Evolutionary conservation across 352 stramenopile species (phyloP), one percentile per base, ranked within the genome.

Genomic region (Phytophthora podocarpi): DNA sequence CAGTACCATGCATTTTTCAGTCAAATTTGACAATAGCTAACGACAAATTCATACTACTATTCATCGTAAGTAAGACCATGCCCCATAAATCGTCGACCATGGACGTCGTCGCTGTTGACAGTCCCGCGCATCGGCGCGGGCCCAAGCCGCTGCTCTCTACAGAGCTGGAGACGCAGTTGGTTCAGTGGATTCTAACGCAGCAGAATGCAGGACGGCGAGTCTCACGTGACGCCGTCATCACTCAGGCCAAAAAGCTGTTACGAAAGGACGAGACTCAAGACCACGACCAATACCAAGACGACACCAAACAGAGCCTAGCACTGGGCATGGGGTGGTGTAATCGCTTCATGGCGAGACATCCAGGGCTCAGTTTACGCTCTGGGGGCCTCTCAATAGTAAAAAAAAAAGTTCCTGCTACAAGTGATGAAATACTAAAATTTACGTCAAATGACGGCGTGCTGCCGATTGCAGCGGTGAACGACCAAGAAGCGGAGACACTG

Each of bases 261-360:
- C 56, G 36, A 18, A 31, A 58, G 15, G 11, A 53, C 15, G 12
- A 45, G 16, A 51, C 18, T 13, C 11, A 30, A 9, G 11, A 36
- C n/a, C 39, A 49, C 8, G 18, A 39, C 40, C 21, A 45, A 24
- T 20, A n/a, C n/a, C n/a, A n/a, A n/a, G n/a, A 51, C 21, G 28
- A 57, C n/a, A 13, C 24, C 42, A 55, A 48, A 16, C 13, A 24
- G 20, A 42, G 23, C 5, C 56, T 40, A 50, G 21, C 23, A 5
- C 16, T 68, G 11, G 59, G 59, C 10, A 42, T 68, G 36, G 51
- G 59, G 12, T 68, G 59, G 59, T 68, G 59, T 51, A 68, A 68
- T 30, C 59, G 51, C 59, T 68, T 68, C 35, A 41, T 63, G 4
- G 37, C 51, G 15, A 50, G 59, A 9, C 45, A 68, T 20, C 23